A percentile compares a stretch with the other conserved stretches of the same genome.
Conservation (phyloP, 2,329 filamentous ascomycete genomes). For the Arthrobotrys pseudoclavata region DNA sequence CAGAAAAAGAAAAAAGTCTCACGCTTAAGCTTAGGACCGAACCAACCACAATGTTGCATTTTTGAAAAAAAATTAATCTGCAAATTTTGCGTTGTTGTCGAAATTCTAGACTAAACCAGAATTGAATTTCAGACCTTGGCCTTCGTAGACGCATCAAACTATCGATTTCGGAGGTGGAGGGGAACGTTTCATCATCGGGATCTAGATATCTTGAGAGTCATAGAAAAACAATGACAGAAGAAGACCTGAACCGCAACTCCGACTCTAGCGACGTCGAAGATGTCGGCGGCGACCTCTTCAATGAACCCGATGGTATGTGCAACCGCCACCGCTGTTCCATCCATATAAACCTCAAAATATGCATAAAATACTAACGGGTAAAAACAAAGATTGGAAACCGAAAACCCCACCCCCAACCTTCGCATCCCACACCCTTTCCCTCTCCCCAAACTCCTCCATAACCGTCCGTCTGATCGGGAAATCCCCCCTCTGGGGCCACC, state of each 20-base stretch:
- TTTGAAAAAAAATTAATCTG: background rate
- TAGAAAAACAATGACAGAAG: constrained; percentile 25
- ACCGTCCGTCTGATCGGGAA: constrained; percentile 84
- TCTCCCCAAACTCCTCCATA: constrained; percentile 72
- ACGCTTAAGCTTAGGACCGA: background rate
- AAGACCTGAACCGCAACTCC: constrained; percentile 1
- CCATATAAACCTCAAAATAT: background rate
- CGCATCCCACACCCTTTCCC: constrained; percentile 77
- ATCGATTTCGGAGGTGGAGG: background rate
- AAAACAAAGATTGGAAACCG: constrained; percentile 78
- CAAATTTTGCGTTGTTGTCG: background rate
- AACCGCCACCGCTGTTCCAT: background rate
- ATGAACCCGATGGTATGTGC: constrained; percentile 51
- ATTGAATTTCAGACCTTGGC: background rate
- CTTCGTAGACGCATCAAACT: background rate
- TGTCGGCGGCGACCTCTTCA: constrained; percentile 29
- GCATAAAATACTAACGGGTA: background rate
- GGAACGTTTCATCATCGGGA: background rate
- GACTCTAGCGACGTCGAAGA: constrained; percentile 38
- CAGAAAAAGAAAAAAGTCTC: constrained; percentile 1
- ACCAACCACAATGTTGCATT: constrained; percentile 3
- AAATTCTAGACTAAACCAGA: background rate
- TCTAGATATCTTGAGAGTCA: background rate
- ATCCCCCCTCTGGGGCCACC: constrained; percentile 89
- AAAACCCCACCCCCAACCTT: constrained; percentile 81